These are phyloP conservation scores for Cladosporium austrohemisphaericum DNA, from an alignment of 2,329 filamentous ascomycete genomes.

Conservation along the genomic window DNA sequence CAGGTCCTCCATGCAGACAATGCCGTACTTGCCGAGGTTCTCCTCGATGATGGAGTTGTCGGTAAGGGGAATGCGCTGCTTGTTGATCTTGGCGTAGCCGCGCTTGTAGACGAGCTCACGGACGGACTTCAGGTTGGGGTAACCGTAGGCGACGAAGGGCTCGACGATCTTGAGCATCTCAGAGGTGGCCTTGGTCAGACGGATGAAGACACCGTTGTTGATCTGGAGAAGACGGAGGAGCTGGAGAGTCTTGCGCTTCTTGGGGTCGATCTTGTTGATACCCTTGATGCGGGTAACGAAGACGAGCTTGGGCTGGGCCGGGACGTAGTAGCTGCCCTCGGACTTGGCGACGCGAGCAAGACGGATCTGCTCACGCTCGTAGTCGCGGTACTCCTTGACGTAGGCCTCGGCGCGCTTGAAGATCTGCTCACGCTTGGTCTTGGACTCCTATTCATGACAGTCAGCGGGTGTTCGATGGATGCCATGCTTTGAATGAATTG, in stretches of 20 bases:
- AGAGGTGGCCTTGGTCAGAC: slow-evolving; percentile 92
- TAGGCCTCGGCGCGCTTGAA: slow-evolving; percentile 99
- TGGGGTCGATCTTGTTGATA: slow-evolving; percentile 99
- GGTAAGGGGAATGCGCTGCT: slow-evolving; percentile 93
- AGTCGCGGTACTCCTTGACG: slow-evolving; percentile 98
- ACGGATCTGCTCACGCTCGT: slow-evolving; percentile 97
- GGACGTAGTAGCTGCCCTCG: slow-evolving; percentile 89
- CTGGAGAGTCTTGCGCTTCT: slow-evolving; percentile 99
- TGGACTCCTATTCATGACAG: slow-evolving; percentile 69
- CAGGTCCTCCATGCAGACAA: slow-evolving; percentile 98
- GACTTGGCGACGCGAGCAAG: slow-evolving; percentile 85
- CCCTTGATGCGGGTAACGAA: slow-evolving; percentile 99
- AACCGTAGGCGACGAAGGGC: slow-evolving; percentile 98
- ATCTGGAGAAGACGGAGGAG: slow-evolving; percentile 99
- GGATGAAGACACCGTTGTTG: slow-evolving; percentile 99
- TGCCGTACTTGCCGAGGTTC: slow-evolving; percentile 94
- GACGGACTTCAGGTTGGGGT: slow-evolving; percentile 98
- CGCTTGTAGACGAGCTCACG: slow-evolving; percentile 99
- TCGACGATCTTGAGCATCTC: slow-evolving; percentile 99
- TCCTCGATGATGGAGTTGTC: slow-evolving; percentile 98
- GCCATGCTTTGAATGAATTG: slow-evolving; percentile 6
- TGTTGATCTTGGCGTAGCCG: slow-evolving; percentile 97
- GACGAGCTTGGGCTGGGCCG: slow-evolving; percentile 91
- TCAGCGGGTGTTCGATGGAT: slow-evolving; percentile 30
- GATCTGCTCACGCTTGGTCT: slow-evolving; percentile 97